phyloP scores from a whole-genome alignment of 257 asterid species.

The Leptodermis oblonga region DNA sequence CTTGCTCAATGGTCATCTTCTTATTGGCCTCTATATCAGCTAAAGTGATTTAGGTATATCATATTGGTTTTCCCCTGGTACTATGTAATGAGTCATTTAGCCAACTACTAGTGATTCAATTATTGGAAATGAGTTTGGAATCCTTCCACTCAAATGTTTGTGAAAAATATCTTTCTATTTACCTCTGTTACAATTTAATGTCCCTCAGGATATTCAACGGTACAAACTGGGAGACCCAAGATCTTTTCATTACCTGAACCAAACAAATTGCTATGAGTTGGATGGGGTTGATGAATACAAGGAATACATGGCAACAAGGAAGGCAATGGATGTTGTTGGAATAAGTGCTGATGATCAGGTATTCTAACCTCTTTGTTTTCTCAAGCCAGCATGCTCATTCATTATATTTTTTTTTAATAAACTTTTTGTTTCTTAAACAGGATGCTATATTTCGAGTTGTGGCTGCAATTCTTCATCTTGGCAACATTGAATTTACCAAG shows the following conservation, averaged over 20 bases:
- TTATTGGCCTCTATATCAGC: neutral
- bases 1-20: neutral
- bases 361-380: conserved; percentile 11
- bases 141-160: conserved; percentile 1
- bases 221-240: conserved; percentile 83
- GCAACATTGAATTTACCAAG: conserved; percentile 86
- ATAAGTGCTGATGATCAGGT: conserved; percentile 91
- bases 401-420: conserved; percentile 7
- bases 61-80: neutral
- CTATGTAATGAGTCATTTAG: neutral
- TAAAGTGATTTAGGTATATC: neutral
- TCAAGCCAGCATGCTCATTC: neutral
- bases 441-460: conserved; percentile 94
- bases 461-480: conserved; percentile 97
- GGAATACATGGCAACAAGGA: conserved; percentile 83
- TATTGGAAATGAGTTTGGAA: neutral
- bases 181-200: conserved; percentile 22
- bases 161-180: neutral
- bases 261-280: conserved; percentile 74
- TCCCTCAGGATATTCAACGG: conserved; percentile 59
- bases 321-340: conserved; percentile 99
- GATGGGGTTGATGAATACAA: conserved; percentile 81
- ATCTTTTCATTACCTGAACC: conserved; percentile 90
- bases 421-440: conserved; percentile 31
- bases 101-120: neutral